These are phyloP conservation scores for Neoboletus subvelutipes DNA, from an alignment of 768 basidiomycete species.

Conservation along the genomic window DNA sequence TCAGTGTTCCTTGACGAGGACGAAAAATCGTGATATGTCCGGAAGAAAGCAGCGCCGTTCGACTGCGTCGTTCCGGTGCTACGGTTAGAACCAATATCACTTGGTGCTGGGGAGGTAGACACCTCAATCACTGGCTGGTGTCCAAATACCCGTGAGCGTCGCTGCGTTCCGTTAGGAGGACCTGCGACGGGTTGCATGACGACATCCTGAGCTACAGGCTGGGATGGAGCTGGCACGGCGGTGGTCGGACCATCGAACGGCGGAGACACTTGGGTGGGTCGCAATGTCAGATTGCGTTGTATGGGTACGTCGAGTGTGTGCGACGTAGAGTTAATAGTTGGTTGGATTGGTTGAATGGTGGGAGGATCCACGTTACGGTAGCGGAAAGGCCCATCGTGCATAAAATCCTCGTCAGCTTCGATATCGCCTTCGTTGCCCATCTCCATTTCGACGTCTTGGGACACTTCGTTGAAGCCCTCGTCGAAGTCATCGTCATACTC, in stretches of 20 bases:
- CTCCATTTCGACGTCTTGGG: conserved; percentile 34
- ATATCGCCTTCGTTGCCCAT: conserved; percentile 39
- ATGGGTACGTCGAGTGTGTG: conserved; percentile 30
- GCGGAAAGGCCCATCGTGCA: conserved; percentile 32
- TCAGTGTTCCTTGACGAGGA: conserved; percentile 49
- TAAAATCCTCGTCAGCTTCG: conserved; percentile 47
- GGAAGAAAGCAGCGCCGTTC: conserved; percentile 60
- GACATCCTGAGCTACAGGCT: conserved; percentile 18
- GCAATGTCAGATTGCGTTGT: conserved; percentile 29
- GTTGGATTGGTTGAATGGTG: conserved; percentile 10
- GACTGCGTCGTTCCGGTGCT: conserved; percentile 54
- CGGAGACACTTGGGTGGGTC: conserved; percentile 17
- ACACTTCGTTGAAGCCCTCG: conserved; percentile 33
- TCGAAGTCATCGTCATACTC: conserved; percentile 56
- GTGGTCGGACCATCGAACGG: conserved; percentile 8
- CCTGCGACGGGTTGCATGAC: conserved; percentile 37
- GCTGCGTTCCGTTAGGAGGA: conserved; percentile 39
- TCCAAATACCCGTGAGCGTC: conserved; percentile 43
- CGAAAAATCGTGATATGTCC: conserved; percentile 50
- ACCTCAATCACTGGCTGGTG: conserved; percentile 62
- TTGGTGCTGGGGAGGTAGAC: conserved; percentile 57
- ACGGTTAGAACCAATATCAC: conserved; percentile 56
- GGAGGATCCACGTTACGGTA: conserved; percentile 21
- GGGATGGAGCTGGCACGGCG: conserved; percentile 3
- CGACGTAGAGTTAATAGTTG: conserved; percentile 10